Evolutionary conservation across 140 eudicot species (phyloP), one percentile per base, ranked within the genome.

Genomic region (Anethum foeniculum): DNA sequence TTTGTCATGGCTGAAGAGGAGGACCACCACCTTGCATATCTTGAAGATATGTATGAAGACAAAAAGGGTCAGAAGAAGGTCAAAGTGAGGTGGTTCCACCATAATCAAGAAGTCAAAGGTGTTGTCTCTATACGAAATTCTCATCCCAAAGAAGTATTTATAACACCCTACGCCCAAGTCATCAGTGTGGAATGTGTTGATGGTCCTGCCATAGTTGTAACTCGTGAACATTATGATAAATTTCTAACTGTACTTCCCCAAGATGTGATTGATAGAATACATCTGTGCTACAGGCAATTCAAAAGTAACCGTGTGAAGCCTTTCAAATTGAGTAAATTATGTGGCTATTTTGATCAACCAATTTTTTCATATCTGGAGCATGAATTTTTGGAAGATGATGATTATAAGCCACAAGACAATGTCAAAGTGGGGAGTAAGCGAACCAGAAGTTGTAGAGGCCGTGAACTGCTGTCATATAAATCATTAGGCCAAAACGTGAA

Each of bases 81-180:
- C 71, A 96, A 91, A 91, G 99, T 96, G 82, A 86, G 96, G 85
- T 96, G 99, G 99, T 96, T 96, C 86, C 99, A 96, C 82, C 91
- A 90, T 77, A 90, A 86, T 80, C 89, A 83, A 84, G 99, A 96
- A 90, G 98, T 96, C 32, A 89, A 83, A 80, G 96, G 87, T 54
- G 89, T 82, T 48, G 85, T 93, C 36, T 85, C 96, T 27, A 78
- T 96, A 60, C 88, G 93, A 43, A 93, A 91, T 41, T 82, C 94
- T 76, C 96, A 96, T 71, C 96, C 97, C 21, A 91, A 90, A 84
- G 99, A 96, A 86, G 96, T 96, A 79, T 96, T 93, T 84, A 91
- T 96, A 25, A 96, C 99, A 32, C 98, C 99, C 19, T 85, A 91
- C 38, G 92, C 91, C 47, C 99, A 96, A 72, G 99, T 93, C 64